Conservation (phyloP, 768 basidiomycete species). For the Daedaleopsis sinensis region DNA sequence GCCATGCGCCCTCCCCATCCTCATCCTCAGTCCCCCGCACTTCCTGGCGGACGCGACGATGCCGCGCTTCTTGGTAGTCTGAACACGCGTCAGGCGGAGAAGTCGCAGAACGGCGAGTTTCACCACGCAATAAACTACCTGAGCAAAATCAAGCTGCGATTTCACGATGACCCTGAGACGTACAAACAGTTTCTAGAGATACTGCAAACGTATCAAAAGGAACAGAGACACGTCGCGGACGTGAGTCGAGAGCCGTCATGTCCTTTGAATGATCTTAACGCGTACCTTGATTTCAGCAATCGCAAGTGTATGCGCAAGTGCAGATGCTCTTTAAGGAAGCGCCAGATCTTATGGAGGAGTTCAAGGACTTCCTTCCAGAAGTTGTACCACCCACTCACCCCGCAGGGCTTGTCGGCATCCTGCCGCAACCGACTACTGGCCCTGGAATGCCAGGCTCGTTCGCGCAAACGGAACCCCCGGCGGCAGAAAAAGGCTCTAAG, state of each 20-base stretch:
- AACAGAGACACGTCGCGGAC: constrained; percentile 67
- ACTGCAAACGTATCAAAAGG: constrained; percentile 85
- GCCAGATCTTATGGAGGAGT: constrained; percentile 77
- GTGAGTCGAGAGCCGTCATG: constrained; percentile 46
- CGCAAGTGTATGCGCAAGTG: constrained; percentile 81
- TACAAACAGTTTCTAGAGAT: constrained; percentile 92
- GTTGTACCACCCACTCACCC: constrained; percentile 46
- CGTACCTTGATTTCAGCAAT: constrained; percentile 36
- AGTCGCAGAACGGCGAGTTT: constrained; percentile 60
- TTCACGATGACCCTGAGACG: constrained; percentile 85
- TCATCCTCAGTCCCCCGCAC: constrained; percentile 50
- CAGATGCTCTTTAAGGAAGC: constrained; percentile 81
- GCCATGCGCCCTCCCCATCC: constrained; percentile 35
- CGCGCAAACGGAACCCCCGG: constrained; percentile 23
- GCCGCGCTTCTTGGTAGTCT: constrained; percentile 68
- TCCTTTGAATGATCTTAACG: neutral
- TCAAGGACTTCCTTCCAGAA: constrained; percentile 81
- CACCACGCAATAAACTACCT: constrained; percentile 96
- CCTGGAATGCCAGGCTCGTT: constrained; percentile 35
- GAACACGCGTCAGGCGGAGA: constrained; percentile 25
- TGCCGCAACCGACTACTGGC: constrained; percentile 49
- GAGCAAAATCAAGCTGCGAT: constrained; percentile 97
- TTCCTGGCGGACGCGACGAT: constrained; percentile 23
- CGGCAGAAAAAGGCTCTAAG: constrained; percentile 44
- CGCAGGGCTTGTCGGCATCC: constrained; percentile 46